These are phyloP conservation scores for Pelargonium exstipulatum DNA, from an alignment of 441 rosid species.

Conservation along the genomic window DNA sequence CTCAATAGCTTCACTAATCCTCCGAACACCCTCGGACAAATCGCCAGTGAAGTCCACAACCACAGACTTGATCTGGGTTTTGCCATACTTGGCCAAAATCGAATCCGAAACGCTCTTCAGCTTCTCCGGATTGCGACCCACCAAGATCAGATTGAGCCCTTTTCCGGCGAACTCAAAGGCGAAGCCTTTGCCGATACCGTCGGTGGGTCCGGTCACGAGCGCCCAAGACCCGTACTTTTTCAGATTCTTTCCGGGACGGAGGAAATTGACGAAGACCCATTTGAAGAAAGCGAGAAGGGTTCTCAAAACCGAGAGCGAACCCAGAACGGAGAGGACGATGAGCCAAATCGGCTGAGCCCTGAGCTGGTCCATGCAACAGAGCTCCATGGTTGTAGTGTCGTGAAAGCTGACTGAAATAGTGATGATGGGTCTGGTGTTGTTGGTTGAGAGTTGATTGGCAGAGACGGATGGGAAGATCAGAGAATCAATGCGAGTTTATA, in stretches of 20 bases:
- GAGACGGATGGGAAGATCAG: no score
- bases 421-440: no score
- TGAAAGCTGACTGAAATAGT: no score
- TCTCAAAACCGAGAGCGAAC: constrained; percentile 51
- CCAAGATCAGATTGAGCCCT: constrained; percentile 72
- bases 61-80: constrained; percentile 50
- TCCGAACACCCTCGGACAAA: constrained; percentile 58
- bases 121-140: constrained; percentile 67
- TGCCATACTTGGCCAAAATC: constrained; percentile 42
- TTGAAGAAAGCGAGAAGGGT: constrained; percentile 27
- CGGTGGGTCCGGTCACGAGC: constrained; percentile 75
- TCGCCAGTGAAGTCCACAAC: constrained; percentile 80
- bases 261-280: constrained; percentile 73
- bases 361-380: constrained; percentile 42
- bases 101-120: constrained; percentile 57
- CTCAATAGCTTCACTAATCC: constrained; percentile 53
- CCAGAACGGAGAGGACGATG: constrained; percentile 45
- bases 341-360: constrained; percentile 63
- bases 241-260: constrained; percentile 70
- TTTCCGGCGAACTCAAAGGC: constrained; percentile 69
- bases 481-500: no score
- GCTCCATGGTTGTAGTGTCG: constrained; percentile 37
- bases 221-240: constrained; percentile 91
- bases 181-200: constrained; percentile 82
- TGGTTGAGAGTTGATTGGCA: no score